These are phyloP conservation scores for Thielaviopsis euricoi DNA, from an alignment of 2,329 filamentous ascomycete genomes.

Conservation along the genomic window DNA sequence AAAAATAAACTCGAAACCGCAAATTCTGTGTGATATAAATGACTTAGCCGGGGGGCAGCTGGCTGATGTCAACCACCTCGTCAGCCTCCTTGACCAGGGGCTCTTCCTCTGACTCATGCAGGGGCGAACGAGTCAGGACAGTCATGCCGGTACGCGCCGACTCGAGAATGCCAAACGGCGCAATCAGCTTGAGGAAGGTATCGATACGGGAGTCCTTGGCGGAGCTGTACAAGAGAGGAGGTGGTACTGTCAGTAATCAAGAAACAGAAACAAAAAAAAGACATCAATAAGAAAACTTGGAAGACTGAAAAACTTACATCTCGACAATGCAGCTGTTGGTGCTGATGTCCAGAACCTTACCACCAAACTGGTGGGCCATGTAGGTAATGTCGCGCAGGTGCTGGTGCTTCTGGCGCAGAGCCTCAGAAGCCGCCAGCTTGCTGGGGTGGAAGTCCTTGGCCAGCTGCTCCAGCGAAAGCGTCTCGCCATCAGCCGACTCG, in stretches of 20 bases:
- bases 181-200: constrained; percentile 90
- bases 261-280: no score
- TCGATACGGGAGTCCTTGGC: constrained; percentile 90
- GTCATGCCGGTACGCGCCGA: constrained; percentile 91
- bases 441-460: constrained; percentile 73
- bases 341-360: constrained; percentile 94
- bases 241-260: neutral
- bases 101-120: constrained; percentile 59
- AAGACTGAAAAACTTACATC: constrained; percentile 43
- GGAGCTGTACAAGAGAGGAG: constrained; percentile 36
- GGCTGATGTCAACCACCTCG: constrained; percentile 86
- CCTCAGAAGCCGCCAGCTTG: constrained; percentile 71
- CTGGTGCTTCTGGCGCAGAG: constrained; percentile 90
- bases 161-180: constrained; percentile 90
- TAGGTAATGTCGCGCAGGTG: constrained; percentile 94
- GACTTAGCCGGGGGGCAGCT: constrained; percentile 60
- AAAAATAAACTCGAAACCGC: neutral
- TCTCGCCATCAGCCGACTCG: constrained; percentile 21
- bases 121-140: constrained; percentile 84
- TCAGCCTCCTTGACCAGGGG: constrained; percentile 66
- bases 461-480: constrained; percentile 27
- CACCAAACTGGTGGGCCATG: constrained; percentile 91
- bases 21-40: constrained; percentile 4
- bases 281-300: no score
- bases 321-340: constrained; percentile 98